These are phyloP conservation scores for Strobilomyces echinocephalus DNA, from an alignment of 768 basidiomycete species.

Conservation along the genomic window DNA sequence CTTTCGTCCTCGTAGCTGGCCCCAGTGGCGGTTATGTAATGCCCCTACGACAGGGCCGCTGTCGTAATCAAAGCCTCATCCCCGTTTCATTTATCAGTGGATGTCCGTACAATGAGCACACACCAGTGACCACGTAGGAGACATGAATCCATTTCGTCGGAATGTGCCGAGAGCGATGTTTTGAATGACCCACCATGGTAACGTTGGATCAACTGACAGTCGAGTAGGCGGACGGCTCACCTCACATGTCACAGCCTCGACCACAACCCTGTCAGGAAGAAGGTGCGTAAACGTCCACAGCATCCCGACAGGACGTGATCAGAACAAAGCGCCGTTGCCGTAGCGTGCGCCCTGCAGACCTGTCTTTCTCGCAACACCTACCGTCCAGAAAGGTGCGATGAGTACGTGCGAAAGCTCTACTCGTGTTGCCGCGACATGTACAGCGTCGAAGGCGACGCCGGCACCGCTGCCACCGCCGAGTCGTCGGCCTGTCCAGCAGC, in stretches of 20 bases:
- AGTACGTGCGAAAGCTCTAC: conserved; percentile 50
- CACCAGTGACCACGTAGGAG: too few relatives aligned
- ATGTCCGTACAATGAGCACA: too few relatives aligned
- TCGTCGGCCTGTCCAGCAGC: conserved; percentile 62
- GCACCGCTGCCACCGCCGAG: conserved; percentile 20
- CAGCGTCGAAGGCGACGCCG: conserved; percentile 14
- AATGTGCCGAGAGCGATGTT: background rate
- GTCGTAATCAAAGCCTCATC: too few relatives aligned
- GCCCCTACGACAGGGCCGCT: too few relatives aligned
- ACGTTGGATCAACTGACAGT: background rate
- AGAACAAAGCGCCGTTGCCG: background rate
- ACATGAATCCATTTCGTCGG: background rate
- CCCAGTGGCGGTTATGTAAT: too few relatives aligned
- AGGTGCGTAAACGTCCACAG: conserved; percentile 14
- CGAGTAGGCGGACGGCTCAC: background rate
- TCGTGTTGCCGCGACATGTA: conserved; percentile 60
- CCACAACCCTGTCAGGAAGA: conserved; percentile 19
- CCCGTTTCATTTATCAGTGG: too few relatives aligned
- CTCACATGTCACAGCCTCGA: background rate
- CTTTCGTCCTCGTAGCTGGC: too few relatives aligned
- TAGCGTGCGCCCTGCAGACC: conserved; percentile 60
- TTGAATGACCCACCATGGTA: background rate
- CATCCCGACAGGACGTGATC: background rate
- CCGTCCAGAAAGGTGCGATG: conserved; percentile 56
- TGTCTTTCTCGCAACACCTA: conserved; percentile 66